A percentile compares a stretch with the other conserved stretches of the same genome.
Conservation (phyloP, 23 red algal species). For the Gracilaria domingensis region DNA sequence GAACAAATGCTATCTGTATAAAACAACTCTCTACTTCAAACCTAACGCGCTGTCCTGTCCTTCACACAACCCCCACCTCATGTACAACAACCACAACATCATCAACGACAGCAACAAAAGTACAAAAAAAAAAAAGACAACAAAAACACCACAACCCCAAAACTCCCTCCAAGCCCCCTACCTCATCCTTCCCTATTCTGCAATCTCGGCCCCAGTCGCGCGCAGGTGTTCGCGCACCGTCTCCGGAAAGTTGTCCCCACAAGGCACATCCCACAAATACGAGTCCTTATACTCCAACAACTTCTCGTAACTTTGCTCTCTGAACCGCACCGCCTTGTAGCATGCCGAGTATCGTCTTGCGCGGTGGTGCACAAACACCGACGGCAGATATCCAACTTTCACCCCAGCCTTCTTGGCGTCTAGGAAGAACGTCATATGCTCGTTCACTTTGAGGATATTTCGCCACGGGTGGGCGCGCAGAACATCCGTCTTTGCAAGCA, state of each 20-base stretch:
- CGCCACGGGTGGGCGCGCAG: slow-evolving; percentile 47
- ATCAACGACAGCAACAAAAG: too few relatives aligned
- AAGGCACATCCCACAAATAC: slow-evolving; percentile 44
- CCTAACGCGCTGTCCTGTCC: too few relatives aligned
- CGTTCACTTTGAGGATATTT: slow-evolving; percentile 60
- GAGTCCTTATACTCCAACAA: slow-evolving; percentile 62
- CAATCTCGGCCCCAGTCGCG: background rate
- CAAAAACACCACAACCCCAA: too few relatives aligned
- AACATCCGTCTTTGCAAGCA: slow-evolving; percentile 46
- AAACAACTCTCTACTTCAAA: too few relatives aligned
- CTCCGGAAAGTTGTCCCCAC: slow-evolving; percentile 40
- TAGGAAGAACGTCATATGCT: slow-evolving; percentile 70
- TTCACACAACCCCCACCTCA: too few relatives aligned
- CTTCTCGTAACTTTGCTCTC: slow-evolving; percentile 54
- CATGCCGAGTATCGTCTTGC: slow-evolving; percentile 24
- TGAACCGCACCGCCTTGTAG: slow-evolving; percentile 35
- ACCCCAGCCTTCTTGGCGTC: slow-evolving; percentile 35
- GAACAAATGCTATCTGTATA: too few relatives aligned
- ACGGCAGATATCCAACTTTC: slow-evolving; percentile 53
- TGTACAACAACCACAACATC: too few relatives aligned
- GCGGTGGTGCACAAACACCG: slow-evolving; percentile 54
- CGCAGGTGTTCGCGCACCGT: slow-evolving; percentile 35
- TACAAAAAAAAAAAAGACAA: too few relatives aligned
- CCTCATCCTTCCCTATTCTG: background rate
- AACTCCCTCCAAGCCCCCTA: too few relatives aligned